Conservation (phyloP, 2,329 filamentous ascomycete genomes). For the Pestalotiopsis sp. region DNA sequence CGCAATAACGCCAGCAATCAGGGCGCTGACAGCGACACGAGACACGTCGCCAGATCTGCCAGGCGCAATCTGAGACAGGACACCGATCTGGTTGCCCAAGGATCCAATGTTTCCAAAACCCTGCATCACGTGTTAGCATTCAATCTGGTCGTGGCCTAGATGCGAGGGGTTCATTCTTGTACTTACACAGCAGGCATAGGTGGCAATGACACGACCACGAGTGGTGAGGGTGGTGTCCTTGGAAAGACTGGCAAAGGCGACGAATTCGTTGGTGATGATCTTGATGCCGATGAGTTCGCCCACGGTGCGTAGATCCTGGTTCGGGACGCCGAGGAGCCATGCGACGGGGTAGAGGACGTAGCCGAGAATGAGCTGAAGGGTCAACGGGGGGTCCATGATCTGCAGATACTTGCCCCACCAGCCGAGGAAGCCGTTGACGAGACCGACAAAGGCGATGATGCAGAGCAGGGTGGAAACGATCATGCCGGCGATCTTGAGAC, state of each 20-base stretch:
- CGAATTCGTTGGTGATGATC: constrained; percentile 84
- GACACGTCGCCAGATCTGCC: constrained; percentile 75
- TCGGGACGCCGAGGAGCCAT: constrained; percentile 71
- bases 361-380: constrained; percentile 69
- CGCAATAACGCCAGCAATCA: constrained; percentile 76
- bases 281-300: constrained; percentile 82
- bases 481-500: constrained; percentile 76
- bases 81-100: constrained; percentile 87
- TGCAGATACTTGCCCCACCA: constrained; percentile 76
- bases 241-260: constrained; percentile 40
- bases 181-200: constrained; percentile 75
- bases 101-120: constrained; percentile 86
- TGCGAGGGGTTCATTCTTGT: background rate
- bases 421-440: constrained; percentile 69
- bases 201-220: constrained; percentile 79
- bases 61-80: constrained; percentile 80
- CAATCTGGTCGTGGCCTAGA: background rate
- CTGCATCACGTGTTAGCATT: constrained; percentile 26
- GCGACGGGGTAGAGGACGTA: constrained; percentile 74
- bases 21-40: constrained; percentile 73
- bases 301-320: constrained; percentile 70
- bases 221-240: constrained; percentile 53
- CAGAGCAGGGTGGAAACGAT: constrained; percentile 72
- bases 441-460: constrained; percentile 70
- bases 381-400: constrained; percentile 66